Conservation (phyloP, 2,329 filamentous ascomycete species). For the Colletotrichum tanaceti region DNA sequence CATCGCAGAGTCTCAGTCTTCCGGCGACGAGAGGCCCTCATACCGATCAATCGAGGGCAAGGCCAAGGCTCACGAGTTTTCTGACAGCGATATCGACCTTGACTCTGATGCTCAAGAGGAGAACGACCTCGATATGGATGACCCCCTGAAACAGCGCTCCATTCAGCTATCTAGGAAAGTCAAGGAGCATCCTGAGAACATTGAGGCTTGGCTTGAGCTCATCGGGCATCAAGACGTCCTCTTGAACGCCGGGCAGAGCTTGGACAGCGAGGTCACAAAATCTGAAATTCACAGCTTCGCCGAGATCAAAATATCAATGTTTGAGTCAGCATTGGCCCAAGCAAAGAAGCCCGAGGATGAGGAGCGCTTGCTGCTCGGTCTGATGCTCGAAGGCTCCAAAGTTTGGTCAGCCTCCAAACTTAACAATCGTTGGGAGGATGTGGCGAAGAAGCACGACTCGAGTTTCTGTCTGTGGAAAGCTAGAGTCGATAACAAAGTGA, state of each 20-base stretch:
- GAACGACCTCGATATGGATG: slow-evolving; percentile 50
- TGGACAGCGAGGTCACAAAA: slow-evolving; percentile 59
- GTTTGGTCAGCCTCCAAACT: slow-evolving; percentile 67
- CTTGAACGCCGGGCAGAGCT: slow-evolving; percentile 61
- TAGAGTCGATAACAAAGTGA: slow-evolving; percentile 79
- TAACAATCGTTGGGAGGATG: slow-evolving; percentile 42
- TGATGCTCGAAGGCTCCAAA: slow-evolving; percentile 79
- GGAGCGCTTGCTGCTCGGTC: slow-evolving; percentile 71
- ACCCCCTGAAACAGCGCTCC: slow-evolving; percentile 64
- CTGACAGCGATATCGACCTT: slow-evolving; percentile 63
- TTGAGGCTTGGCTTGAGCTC: slow-evolving; percentile 81
- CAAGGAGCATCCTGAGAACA: slow-evolving; percentile 73
- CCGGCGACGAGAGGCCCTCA: slow-evolving; percentile 61
- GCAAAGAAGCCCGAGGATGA: slow-evolving; percentile 59
- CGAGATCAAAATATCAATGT: slow-evolving; percentile 83
- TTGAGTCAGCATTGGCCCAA: slow-evolving; percentile 78
- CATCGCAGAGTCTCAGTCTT: slow-evolving; percentile 57
- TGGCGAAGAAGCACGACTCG: slow-evolving; percentile 65
- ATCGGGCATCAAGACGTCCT: slow-evolving; percentile 81
- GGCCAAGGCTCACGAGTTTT: slow-evolving; percentile 61
- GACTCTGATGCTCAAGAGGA: slow-evolving; percentile 58
- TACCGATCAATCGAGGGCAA: slow-evolving; percentile 76
- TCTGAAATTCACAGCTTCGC: slow-evolving; percentile 77
- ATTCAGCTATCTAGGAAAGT: slow-evolving; percentile 72
- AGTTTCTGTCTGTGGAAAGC: slow-evolving; percentile 77